phyloP scores from a whole-genome alignment of 306 rosid genomes.

The Alnus rubra region DNA sequence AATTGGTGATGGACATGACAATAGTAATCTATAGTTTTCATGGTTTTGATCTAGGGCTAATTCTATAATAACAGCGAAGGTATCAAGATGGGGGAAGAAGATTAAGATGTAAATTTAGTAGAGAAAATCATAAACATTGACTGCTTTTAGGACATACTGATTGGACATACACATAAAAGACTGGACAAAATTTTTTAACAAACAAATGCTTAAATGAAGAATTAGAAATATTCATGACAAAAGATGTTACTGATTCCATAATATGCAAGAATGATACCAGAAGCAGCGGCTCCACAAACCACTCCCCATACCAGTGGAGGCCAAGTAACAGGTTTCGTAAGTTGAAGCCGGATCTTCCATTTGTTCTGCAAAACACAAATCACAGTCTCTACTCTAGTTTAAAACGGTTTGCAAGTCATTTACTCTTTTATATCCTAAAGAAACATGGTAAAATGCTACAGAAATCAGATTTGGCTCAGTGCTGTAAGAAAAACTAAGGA shows the following conservation, averaged over 20 bases:
- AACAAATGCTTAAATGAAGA: background rate
- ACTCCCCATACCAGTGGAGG: slow-evolving; percentile 99
- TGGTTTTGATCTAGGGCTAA: background rate
- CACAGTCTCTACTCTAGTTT: slow-evolving; percentile 23
- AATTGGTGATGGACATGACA: background rate
- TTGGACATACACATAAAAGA: background rate
- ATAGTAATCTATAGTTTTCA: background rate
- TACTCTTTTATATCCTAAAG: background rate
- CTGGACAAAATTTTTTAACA: background rate
- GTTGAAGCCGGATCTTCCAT: slow-evolving; percentile 98
- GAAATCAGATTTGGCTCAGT: background rate
- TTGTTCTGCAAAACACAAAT: slow-evolving; percentile 62
- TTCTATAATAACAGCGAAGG: background rate
- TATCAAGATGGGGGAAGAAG: background rate
- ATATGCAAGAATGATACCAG: slow-evolving; percentile 53
- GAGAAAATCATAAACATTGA: background rate
- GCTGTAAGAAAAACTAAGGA: no score
- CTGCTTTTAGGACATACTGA: background rate
- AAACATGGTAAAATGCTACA: background rate
- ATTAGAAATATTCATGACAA: slow-evolving; percentile 3
- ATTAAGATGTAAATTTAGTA: background rate
- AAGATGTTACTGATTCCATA: slow-evolving; percentile 10
- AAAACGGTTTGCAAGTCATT: background rate
- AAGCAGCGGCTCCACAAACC: slow-evolving; percentile 98
- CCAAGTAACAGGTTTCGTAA: slow-evolving; percentile 98